Evolutionary conservation across 805 yeast genomes (phyloP).

Genomic region (Candida sakaeoensis): DNA sequence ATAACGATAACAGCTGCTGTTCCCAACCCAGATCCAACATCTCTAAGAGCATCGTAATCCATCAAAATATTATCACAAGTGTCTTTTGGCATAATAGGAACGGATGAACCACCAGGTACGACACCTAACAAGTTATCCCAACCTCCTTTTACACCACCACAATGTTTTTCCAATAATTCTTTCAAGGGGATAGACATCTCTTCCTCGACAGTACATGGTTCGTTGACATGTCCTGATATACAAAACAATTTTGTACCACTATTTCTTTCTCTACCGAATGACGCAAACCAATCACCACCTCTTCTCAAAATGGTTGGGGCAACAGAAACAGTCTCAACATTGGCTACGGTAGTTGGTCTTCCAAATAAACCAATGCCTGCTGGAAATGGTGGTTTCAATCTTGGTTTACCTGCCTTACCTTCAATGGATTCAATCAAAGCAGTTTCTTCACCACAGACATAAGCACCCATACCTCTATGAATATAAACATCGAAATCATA

Average conservation of each 20-base stretch:
- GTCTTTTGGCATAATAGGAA: constrained; percentile 71
- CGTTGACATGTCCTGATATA: constrained; percentile 87
- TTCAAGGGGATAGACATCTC: constrained; percentile 87
- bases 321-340: constrained; percentile 88
- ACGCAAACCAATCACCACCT: constrained; percentile 84
- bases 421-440: constrained; percentile 84
- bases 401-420: constrained; percentile 92
- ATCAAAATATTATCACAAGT: constrained; percentile 67
- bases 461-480: constrained; percentile 93
- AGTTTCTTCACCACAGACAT: constrained; percentile 90
- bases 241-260: constrained; percentile 80
- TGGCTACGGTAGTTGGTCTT: constrained; percentile 87
- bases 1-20: constrained; percentile 92
- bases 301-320: constrained; percentile 87
- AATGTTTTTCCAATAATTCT: constrained; percentile 80
- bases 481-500: constrained; percentile 78
- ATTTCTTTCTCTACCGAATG: constrained; percentile 83
- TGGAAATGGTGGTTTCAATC: constrained; percentile 93
- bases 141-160: constrained; percentile 89
- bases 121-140: constrained; percentile 89
- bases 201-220: constrained; percentile 90
- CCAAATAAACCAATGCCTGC: constrained; percentile 92
- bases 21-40: constrained; percentile 83
- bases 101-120: constrained; percentile 89
- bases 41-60: constrained; percentile 87